Conservation (phyloP, 1,139 yeast species). For the Pichia kudriavzevii region DNA sequence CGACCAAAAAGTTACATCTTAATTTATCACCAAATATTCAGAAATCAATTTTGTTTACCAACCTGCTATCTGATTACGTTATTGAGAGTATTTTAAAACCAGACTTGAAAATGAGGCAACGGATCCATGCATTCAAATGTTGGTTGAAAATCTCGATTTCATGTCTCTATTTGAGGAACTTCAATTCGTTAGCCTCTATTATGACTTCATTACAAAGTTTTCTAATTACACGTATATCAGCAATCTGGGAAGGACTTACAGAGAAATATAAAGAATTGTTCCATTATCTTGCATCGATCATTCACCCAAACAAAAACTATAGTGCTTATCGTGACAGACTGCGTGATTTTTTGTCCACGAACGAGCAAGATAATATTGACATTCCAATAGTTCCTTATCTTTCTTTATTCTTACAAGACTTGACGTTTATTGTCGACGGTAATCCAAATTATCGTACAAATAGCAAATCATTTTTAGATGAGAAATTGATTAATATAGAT, state of each 20-base stretch:
- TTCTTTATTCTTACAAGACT: conserved; percentile 75
- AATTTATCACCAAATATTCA: conserved; percentile 69
- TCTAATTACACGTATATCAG: conserved; percentile 58
- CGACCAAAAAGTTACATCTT: conserved; percentile 54
- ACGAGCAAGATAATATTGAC: conserved; percentile 41
- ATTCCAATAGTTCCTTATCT: conserved; percentile 82
- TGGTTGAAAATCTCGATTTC: conserved; percentile 85
- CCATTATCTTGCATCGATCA: conserved; percentile 59
- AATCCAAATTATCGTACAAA: conserved; percentile 64
- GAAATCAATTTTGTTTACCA: conserved; percentile 64
- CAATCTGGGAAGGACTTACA: conserved; percentile 60
- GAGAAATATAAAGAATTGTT: conserved; percentile 60
- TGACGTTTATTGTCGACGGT: conserved; percentile 85
- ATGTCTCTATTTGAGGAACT: conserved; percentile 73
- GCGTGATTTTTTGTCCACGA: conserved; percentile 43
- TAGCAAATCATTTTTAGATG: conserved; percentile 42
- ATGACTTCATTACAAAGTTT: conserved; percentile 81
- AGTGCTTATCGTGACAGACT: conserved; percentile 64
- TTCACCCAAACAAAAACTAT: conserved; percentile 82
- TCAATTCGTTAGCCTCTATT: conserved; percentile 83
- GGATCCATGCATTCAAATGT: conserved; percentile 56
- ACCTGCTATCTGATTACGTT: conserved; percentile 74
- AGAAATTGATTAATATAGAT: conserved; percentile 70
- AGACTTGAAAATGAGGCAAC: conserved; percentile 36
- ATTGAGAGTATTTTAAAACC: conserved; percentile 68